These are phyloP conservation scores for Mycena leptocephala DNA, from an alignment of 768 basidiomycete species.

Conservation along the genomic window DNA sequence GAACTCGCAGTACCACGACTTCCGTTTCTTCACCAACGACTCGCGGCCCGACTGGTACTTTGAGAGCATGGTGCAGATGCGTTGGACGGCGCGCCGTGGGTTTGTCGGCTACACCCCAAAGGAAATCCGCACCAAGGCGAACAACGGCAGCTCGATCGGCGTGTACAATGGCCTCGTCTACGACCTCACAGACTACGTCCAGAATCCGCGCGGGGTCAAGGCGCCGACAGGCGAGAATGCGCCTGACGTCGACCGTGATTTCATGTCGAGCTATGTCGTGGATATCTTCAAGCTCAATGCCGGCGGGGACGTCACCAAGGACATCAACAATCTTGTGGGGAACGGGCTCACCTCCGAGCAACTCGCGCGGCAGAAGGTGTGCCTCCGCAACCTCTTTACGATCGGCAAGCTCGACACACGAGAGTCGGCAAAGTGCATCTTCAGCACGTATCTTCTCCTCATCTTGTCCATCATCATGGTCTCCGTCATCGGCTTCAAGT, in stretches of 20 bases:
- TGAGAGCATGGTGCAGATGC: slow-evolving; percentile 94
- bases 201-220: slow-evolving; percentile 71
- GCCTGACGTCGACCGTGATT: slow-evolving; percentile 65
- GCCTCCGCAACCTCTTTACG: slow-evolving; percentile 94
- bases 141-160: slow-evolving; percentile 75
- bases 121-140: slow-evolving; percentile 82
- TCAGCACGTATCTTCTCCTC: slow-evolving; percentile 93
- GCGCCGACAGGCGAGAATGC: slow-evolving; percentile 65
- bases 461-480: slow-evolving; percentile 95
- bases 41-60: slow-evolving; percentile 99
- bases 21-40: slow-evolving; percentile 91
- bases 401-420: slow-evolving; percentile 95
- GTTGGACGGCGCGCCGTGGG: slow-evolving; percentile 90
- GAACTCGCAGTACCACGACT: slow-evolving; percentile 94
- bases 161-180: slow-evolving; percentile 92
- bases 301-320: slow-evolving; percentile 88
- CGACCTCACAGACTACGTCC: slow-evolving; percentile 88
- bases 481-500: slow-evolving; percentile 95
- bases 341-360: slow-evolving; percentile 60
- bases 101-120: slow-evolving; percentile 89
- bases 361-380: slow-evolving; percentile 84
- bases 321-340: slow-evolving; percentile 74
- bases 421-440: slow-evolving; percentile 92
- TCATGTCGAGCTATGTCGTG: slow-evolving; percentile 82
- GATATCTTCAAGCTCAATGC: slow-evolving; percentile 83